Conservation (phyloP, 176 grass and related monocot species). For the Areca catechu region DNA sequence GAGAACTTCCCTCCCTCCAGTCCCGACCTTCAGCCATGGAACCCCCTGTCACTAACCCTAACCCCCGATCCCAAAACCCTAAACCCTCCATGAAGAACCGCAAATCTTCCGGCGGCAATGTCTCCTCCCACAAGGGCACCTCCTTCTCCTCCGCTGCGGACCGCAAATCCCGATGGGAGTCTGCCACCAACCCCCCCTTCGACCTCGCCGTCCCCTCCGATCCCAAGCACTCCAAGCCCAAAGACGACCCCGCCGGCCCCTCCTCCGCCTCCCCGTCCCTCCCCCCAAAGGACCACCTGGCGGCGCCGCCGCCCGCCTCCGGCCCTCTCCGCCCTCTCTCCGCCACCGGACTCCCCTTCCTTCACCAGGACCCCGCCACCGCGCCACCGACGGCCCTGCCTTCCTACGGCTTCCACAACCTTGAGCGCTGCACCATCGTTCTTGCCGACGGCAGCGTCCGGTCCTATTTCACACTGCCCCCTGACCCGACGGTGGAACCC, state of each 20-base stretch:
- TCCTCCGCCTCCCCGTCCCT: slow-evolving; percentile 15
- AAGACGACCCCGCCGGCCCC: not conserved
- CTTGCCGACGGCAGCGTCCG: slow-evolving; percentile 72
- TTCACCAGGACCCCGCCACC: not conserved
- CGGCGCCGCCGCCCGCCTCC: slow-evolving; percentile 11
- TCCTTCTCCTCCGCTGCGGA: not conserved
- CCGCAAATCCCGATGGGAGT: slow-evolving; percentile 19
- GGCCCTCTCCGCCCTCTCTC: slow-evolving; percentile 39
- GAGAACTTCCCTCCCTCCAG: too few relatives aligned
- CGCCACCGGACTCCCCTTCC: slow-evolving; percentile 5
- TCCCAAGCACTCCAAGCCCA: slow-evolving; percentile 15
- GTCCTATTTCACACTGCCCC: slow-evolving; percentile 79
- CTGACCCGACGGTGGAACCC: slow-evolving; percentile 43
- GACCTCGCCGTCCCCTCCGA: not conserved
- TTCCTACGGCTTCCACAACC: slow-evolving; percentile 24
- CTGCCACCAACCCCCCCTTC: slow-evolving; percentile 6
- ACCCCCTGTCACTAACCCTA: too few relatives aligned
- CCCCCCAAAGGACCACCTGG: slow-evolving; percentile 18
- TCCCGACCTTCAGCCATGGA: too few relatives aligned
- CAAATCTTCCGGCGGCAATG: slow-evolving; percentile 7
- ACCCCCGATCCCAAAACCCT: not conserved
- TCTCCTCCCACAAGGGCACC: slow-evolving; percentile 1
- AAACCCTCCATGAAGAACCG: slow-evolving; percentile 10
- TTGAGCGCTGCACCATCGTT: slow-evolving; percentile 41
- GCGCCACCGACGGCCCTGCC: slow-evolving; percentile 22